A percentile compares a stretch with the other conserved stretches of the same genome.
Evolutionary conservation across 306 rosid species (phyloP).

Genomic region (Glycyrrhiza uralensis): DNA sequence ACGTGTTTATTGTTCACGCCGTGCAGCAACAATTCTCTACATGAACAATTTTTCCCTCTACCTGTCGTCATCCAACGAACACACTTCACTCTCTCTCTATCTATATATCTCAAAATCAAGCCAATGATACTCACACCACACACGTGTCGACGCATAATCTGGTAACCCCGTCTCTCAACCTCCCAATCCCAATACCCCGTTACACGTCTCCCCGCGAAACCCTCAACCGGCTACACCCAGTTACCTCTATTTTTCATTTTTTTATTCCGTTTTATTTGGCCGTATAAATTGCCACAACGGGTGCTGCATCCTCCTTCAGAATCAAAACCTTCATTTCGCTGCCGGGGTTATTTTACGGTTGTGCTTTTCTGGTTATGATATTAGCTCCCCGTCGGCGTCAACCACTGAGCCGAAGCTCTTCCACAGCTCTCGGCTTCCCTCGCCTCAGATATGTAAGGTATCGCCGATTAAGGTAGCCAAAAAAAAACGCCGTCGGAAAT

Average conservation of each 20-base stretch:
- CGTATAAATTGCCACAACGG: slow-evolving; percentile 16
- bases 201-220: not conserved
- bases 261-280: not conserved
- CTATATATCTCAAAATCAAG: not conserved
- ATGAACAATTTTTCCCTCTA: not conserved
- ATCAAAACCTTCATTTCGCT: not conserved
- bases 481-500: not conserved
- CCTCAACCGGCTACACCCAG: slow-evolving; percentile 18
- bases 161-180: not conserved
- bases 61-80: not conserved
- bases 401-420: slow-evolving; percentile 54
- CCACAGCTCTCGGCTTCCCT: slow-evolving; percentile 65
- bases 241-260: not conserved
- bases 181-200: not conserved
- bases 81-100: not conserved
- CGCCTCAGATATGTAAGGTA: slow-evolving; percentile 48
- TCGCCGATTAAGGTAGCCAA: slow-evolving; percentile 52
- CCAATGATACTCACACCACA: not conserved
- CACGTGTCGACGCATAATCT: slow-evolving; percentile 31
- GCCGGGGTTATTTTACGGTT: slow-evolving; percentile 17
- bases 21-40: too few species aligned
- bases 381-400: slow-evolving; percentile 33
- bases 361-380: slow-evolving; percentile 43
- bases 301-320: not conserved
- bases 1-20: not conserved